Conservation (phyloP, 352 stramenopile species). For the Elongisporangium undulatum region DNA sequence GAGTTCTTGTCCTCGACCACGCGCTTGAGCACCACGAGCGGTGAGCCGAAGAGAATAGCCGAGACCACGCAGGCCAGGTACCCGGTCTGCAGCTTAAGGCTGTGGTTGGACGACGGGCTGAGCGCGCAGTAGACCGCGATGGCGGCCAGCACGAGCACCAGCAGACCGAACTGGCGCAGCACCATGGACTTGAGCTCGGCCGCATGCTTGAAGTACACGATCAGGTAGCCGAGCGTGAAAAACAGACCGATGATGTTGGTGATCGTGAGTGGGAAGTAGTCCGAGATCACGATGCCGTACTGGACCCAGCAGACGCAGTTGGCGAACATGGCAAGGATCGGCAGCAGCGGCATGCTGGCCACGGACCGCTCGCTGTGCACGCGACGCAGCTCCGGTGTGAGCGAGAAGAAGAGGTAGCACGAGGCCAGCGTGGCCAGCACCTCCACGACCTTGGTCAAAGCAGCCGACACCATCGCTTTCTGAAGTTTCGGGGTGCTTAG, state of each 20-base stretch:
- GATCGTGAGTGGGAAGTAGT: slow-evolving; percentile 48
- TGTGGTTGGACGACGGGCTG: neutral
- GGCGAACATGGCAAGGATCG: slow-evolving; percentile 55
- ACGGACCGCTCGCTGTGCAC: slow-evolving; percentile 28
- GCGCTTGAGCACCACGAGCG: slow-evolving; percentile 38
- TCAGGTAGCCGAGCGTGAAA: slow-evolving; percentile 38
- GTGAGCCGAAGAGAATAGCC: slow-evolving; percentile 48
- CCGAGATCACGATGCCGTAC: slow-evolving; percentile 40
- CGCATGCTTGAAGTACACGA: slow-evolving; percentile 33
- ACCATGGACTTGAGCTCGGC: slow-evolving; percentile 12
- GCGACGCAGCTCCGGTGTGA: slow-evolving; percentile 28
- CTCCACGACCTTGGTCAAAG: neutral
- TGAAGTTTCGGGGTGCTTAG: neutral
- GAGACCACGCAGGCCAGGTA: slow-evolving; percentile 20
- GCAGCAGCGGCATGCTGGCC: slow-evolving; percentile 27
- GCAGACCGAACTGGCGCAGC: slow-evolving; percentile 15
- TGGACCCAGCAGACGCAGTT: slow-evolving; percentile 55
- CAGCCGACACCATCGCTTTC: neutral
- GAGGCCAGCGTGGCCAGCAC: slow-evolving; percentile 31
- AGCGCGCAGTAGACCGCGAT: slow-evolving; percentile 13
- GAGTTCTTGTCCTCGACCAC: slow-evolving; percentile 45
- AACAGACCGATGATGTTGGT: slow-evolving; percentile 45
- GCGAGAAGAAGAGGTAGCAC: slow-evolving; percentile 41
- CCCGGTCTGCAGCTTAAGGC: slow-evolving; percentile 2
- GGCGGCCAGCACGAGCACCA: slow-evolving; percentile 30